A percentile compares a stretch with the other conserved stretches of the same genome.
These are phyloP conservation scores for Phytophthora sp. DNA, from an alignment of 352 stramenopile genomes.

Conservation along the genomic window DNA sequence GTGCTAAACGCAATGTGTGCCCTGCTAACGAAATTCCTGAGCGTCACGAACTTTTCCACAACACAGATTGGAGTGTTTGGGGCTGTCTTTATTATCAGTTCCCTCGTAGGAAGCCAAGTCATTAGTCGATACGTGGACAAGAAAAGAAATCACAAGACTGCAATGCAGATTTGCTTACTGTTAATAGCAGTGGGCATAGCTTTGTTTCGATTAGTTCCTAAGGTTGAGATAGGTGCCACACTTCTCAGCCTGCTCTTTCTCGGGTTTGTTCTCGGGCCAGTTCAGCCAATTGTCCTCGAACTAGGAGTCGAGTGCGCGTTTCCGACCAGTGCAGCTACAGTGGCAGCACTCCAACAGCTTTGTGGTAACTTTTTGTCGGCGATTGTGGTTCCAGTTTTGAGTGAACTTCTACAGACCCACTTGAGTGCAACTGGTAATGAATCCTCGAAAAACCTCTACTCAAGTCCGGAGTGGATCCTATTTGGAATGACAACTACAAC, in stretches of 20 bases:
- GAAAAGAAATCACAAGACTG: slow-evolving; percentile 50
- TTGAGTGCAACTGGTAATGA: slow-evolving; percentile 40
- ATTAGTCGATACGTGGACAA: slow-evolving; percentile 66
- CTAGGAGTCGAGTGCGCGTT: slow-evolving; percentile 74
- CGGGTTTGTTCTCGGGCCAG: slow-evolving; percentile 56
- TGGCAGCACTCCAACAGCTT: slow-evolving; percentile 73
- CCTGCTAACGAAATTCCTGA: slow-evolving; percentile 66
- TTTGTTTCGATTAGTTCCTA: slow-evolving; percentile 45
- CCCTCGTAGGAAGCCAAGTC: slow-evolving; percentile 62
- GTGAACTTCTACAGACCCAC: slow-evolving; percentile 44
- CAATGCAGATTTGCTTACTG: slow-evolving; percentile 57
- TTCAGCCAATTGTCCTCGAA: slow-evolving; percentile 70
- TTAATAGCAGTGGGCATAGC: slow-evolving; percentile 41
- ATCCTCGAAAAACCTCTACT: slow-evolving; percentile 40
- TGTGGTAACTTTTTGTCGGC: slow-evolving; percentile 76
- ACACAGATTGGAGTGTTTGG: slow-evolving; percentile 63
- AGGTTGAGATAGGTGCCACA: slow-evolving; percentile 27
- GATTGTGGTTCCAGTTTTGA: slow-evolving; percentile 53
- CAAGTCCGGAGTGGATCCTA: slow-evolving; percentile 57
- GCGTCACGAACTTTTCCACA: slow-evolving; percentile 57
- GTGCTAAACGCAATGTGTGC: slow-evolving; percentile 71
- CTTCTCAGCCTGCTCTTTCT: slow-evolving; percentile 49
- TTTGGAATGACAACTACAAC: slow-evolving; percentile 42
- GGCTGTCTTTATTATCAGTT: slow-evolving; percentile 71
- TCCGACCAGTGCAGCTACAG: slow-evolving; percentile 70